These are phyloP conservation scores for Ustilago trichophora DNA, from an alignment of 1,284 basidiomycete species.

Conservation along the genomic window DNA sequence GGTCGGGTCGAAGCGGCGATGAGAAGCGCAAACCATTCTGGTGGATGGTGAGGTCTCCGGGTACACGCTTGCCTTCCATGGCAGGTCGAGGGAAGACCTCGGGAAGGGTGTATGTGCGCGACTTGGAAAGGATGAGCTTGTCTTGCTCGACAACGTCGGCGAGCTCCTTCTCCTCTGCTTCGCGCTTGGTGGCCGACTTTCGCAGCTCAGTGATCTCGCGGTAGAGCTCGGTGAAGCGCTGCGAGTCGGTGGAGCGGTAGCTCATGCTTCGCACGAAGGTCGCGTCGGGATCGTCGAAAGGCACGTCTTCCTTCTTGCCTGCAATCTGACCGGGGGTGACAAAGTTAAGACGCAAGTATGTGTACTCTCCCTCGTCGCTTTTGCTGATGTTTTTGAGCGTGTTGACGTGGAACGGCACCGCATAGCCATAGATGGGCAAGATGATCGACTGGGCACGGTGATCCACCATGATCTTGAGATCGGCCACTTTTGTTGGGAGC, in stretches of 20 bases:
- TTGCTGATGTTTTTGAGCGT: slow-evolving; percentile 98
- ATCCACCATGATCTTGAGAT: slow-evolving; percentile 84
- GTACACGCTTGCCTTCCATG: slow-evolving; percentile 85
- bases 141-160: slow-evolving; percentile 98
- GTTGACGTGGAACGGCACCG: slow-evolving; percentile 97
- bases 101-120: slow-evolving; percentile 71
- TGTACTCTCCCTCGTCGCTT: slow-evolving; percentile 94
- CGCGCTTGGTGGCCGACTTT: slow-evolving; percentile 95
- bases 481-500: slow-evolving; percentile 72
- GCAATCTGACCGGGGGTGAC: slow-evolving; percentile 97
- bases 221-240: slow-evolving; percentile 86
- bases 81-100: slow-evolving; percentile 95
- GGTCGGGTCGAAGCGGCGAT: slow-evolving; percentile 72
- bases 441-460: slow-evolving; percentile 88
- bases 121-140: slow-evolving; percentile 81
- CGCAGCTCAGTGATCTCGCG: slow-evolving; percentile 95
- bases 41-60: slow-evolving; percentile 96
- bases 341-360: slow-evolving; percentile 95
- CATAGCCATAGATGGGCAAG: slow-evolving; percentile 91
- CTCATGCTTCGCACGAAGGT: slow-evolving; percentile 96
- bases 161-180: slow-evolving; percentile 97
- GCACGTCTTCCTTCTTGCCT: slow-evolving; percentile 99
- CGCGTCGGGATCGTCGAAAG: slow-evolving; percentile 95
- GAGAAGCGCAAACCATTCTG: slow-evolving; percentile 95
- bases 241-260: slow-evolving; percentile 87